Conservation (phyloP, 164 flowering plant genomes). For the Brasenia schreberi region DNA sequence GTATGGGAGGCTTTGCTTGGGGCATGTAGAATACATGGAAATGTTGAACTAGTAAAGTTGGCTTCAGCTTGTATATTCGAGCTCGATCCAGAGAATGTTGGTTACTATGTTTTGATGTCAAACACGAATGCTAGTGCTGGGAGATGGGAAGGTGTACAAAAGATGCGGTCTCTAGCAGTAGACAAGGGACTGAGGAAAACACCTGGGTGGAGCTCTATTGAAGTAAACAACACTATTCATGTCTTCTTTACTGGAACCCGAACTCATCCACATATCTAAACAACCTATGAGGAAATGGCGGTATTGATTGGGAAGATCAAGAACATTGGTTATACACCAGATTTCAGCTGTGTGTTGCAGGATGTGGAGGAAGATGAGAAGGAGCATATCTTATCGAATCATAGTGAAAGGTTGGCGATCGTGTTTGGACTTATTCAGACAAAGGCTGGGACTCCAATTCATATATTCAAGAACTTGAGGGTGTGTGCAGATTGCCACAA, state of each 20-base stretch:
- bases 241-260: conserved; percentile 52
- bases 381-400: conserved; percentile 41
- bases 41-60: too few relatives aligned
- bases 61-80: conserved; percentile 15
- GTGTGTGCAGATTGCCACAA: conserved; percentile 63
- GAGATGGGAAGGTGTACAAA: conserved; percentile 46
- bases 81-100: conserved; percentile 50
- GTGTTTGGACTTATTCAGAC: conserved; percentile 45
- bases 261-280: conserved; percentile 33
- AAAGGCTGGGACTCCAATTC: conserved; percentile 30
- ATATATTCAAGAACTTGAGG: conserved; percentile 48
- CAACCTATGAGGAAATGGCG: conserved; percentile 32
- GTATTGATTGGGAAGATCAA: conserved; percentile 34
- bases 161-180: conserved; percentile 42
- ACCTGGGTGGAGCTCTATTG: conserved; percentile 72
- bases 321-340: conserved; percentile 52
- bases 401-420: conserved; percentile 61
- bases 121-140: conserved; percentile 51
- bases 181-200: conserved; percentile 54
- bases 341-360: conserved; percentile 53
- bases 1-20: too few relatives aligned
- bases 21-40: too few relatives aligned
- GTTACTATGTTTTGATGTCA: conserved; percentile 11
- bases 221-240: conserved; percentile 28
- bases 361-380: conserved; percentile 74